Evolutionary conservation across 192 early-diverging fungal species (phyloP), one percentile per base, ranked within the genome.

Genomic region (Dispira parvispora): DNA sequence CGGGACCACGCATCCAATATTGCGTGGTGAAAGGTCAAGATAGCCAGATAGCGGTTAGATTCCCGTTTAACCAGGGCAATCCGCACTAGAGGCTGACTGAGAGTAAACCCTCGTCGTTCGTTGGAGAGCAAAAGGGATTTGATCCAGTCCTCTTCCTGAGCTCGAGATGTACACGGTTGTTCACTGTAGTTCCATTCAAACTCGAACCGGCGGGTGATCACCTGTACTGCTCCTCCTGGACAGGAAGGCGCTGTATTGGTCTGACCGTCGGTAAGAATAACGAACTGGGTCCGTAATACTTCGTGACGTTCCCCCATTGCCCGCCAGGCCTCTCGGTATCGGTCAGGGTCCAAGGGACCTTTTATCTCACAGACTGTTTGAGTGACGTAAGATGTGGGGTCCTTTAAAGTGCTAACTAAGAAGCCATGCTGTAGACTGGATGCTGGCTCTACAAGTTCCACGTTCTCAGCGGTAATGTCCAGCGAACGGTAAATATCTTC

Each of bases 261-360:
- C 6, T 38, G 1, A 6, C 32, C 32, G 32, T 38, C 32, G 3
- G 32, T 38, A 4, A 38, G 32, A 6, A 38, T 25, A 1, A 57
- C 18, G 18, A 57, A 57, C 38, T 38, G n/a, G 55, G 55, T 57
- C 5, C 55, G 55, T 18, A 57, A 27, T 2, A 57, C 38, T 25
- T 12, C 11, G 18, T 57, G 55, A 0, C 55, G 23, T 1, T 25
- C 21, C 0, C 55, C 26, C 11, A 57, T 38, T 18, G 26, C 11
- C 14, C 9, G 26, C 55, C 55, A 57, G 26, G 27, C 18, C 55
- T 25, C 25, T 8, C 27, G 55, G 27, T 32, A 57, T 5, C 55
- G 55, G 0, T 25, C 55, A 57, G 27, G 14, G 55, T 57, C 55
- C 23, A 57, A 38, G 8, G 23, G 55, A 38, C 55, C 55, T 1